Conservation (phyloP, 169 alveolate genomes). For the Cryptosporidium sp. region DNA sequence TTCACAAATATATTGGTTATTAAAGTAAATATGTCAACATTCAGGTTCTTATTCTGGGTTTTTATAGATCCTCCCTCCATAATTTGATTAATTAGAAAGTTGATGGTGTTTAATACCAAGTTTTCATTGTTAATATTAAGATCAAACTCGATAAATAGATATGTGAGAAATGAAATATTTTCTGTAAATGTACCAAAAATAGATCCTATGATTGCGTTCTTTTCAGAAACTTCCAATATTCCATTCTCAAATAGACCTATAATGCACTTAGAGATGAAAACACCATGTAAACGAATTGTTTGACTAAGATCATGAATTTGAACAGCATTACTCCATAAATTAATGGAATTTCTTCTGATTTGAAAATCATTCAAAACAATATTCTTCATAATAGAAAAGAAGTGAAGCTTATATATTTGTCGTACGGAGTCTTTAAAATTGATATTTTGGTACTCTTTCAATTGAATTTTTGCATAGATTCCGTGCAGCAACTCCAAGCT, state of each 20-base stretch:
- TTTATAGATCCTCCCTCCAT: constrained; percentile 3
- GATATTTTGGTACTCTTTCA: not conserved
- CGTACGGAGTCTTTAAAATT: not conserved
- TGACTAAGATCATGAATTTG: not conserved
- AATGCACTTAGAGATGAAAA: constrained; percentile 50
- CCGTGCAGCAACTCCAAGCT: constrained; percentile 1
- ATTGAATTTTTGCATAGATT: not conserved
- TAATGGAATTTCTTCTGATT: constrained; percentile 1
- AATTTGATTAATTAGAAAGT: constrained; percentile 21
- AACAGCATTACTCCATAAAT: constrained; percentile 19
- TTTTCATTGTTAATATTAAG: constrained; percentile 14
- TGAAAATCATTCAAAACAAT: constrained; percentile 22
- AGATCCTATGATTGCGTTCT: not conserved
- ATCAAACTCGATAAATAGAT: constrained; percentile 30
- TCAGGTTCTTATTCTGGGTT: not conserved
- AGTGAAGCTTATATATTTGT: not conserved
- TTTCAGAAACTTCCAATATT: constrained; percentile 30
- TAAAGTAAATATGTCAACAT: not conserved
- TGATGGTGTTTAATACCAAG: not conserved
- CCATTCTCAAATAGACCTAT: constrained; percentile 17
- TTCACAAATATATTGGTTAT: not conserved
- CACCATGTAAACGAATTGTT: constrained; percentile 27
- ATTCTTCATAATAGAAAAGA: constrained; percentile 27
- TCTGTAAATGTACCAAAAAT: not conserved
- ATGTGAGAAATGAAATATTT: not conserved